These are phyloP conservation scores for Malus hybrid DNA, from an alignment of 331 rosid genomes.

Conservation along the genomic window DNA sequence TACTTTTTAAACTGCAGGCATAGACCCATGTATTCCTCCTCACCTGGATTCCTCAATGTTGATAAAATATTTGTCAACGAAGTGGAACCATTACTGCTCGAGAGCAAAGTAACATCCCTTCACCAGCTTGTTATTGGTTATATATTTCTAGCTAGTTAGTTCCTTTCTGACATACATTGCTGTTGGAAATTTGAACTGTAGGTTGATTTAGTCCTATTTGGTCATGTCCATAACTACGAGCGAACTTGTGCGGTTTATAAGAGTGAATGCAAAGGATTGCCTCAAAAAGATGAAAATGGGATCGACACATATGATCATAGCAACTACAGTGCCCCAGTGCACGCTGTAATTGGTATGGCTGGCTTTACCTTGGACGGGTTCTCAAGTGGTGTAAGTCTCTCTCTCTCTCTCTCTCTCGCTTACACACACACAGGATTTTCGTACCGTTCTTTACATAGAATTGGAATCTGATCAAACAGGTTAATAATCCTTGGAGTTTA, in stretches of 20 bases:
- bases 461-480: conserved; percentile 22
- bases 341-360: conserved; percentile 79
- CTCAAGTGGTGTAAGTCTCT: conserved; percentile 29
- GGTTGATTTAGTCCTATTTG: conserved; percentile 74
- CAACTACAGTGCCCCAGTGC: conserved; percentile 76
- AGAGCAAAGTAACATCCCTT: conserved; percentile 38
- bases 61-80: conserved; percentile 25
- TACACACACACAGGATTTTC: not conserved
- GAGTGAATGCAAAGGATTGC: conserved; percentile 44
- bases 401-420: not conserved
- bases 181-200: conserved; percentile 21
- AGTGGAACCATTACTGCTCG: conserved; percentile 61
- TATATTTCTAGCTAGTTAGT: too few relatives aligned
- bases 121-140: conserved; percentile 19
- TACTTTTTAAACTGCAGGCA: conserved; percentile 43
- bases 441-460: not conserved
- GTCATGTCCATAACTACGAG: conserved; percentile 85
- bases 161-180: not conserved
- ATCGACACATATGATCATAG: conserved; percentile 56
- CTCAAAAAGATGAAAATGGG: conserved; percentile 47
- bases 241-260: conserved; percentile 61
- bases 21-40: conserved; percentile 74
- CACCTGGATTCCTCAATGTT: not conserved
- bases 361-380: conserved; percentile 69
- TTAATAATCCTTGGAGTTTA: conserved; percentile 49